Evolutionary conservation across 75 land plant species (phyloP).

Genomic region (Cryptomeria japonica): DNA sequence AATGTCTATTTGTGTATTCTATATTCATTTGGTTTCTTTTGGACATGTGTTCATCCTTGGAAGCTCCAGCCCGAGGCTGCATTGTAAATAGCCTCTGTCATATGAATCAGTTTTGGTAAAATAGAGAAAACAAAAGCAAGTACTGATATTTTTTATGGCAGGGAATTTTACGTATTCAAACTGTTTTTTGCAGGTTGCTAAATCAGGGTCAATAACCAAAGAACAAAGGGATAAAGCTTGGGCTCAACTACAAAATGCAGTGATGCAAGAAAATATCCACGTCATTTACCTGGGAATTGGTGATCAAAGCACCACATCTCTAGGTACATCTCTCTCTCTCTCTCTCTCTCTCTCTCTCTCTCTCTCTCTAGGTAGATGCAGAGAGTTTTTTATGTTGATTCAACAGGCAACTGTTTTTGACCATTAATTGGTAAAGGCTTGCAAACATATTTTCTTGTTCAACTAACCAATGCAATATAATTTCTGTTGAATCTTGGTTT

Average conservation of each 20-base stretch:
- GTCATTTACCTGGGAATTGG: background rate
- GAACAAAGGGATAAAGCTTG: conserved; percentile 10
- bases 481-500: background rate
- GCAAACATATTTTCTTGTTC: background rate
- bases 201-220: conserved; percentile 4
- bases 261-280: background rate
- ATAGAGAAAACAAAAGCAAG: background rate
- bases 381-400: background rate
- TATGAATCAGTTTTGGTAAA: background rate
- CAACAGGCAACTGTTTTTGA: background rate
- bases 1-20: background rate
- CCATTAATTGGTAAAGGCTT: background rate
- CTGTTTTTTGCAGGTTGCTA: conserved; percentile 12
- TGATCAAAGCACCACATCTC: background rate
- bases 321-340: background rate
- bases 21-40: background rate
- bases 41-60: background rate
- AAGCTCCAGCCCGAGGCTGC: background rate
- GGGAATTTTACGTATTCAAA: background rate
- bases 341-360: background rate
- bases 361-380: background rate
- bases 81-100: background rate
- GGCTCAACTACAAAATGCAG: background rate
- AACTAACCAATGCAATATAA: background rate
- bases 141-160: background rate